Conservation (phyloP, 345 rosid species). For the Hibiscus trionum region DNA sequence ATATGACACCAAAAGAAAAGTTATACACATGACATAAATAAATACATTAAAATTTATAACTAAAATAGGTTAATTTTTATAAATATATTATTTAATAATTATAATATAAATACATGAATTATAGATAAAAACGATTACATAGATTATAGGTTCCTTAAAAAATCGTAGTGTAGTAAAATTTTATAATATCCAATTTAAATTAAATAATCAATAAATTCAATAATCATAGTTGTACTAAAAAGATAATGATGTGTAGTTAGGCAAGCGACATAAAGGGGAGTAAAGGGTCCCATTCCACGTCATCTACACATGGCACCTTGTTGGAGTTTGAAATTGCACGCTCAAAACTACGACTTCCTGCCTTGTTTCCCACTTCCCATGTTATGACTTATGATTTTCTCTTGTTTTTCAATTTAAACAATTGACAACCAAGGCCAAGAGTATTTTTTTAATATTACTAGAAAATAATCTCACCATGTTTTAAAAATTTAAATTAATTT, state of each 20-base stretch:
- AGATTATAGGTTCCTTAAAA: no score
- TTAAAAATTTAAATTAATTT: no score
- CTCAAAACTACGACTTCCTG: neutral
- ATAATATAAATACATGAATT: no score
- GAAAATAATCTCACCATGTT: no score
- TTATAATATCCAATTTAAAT: neutral
- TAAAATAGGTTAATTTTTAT: neutral
- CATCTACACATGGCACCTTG: constrained; percentile 5
- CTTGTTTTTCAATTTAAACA: neutral
- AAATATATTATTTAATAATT: neutral
- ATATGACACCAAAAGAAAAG: neutral
- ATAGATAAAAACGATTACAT: no score
- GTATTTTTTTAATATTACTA: no score
- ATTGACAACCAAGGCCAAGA: neutral
- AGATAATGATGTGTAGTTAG: neutral
- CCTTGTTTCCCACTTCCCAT: neutral
- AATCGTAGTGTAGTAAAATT: neutral
- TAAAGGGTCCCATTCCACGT: constrained; percentile 10
- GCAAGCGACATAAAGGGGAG: neutral
- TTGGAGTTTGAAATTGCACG: constrained; percentile 14
- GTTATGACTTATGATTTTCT: neutral
- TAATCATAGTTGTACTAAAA: neutral
- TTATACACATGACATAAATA: neutral
- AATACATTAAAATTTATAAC: neutral
- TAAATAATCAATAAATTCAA: neutral